Conservation (phyloP, 495 filamentous ascomycete genomes). For the Xylaria longipes region DNA sequence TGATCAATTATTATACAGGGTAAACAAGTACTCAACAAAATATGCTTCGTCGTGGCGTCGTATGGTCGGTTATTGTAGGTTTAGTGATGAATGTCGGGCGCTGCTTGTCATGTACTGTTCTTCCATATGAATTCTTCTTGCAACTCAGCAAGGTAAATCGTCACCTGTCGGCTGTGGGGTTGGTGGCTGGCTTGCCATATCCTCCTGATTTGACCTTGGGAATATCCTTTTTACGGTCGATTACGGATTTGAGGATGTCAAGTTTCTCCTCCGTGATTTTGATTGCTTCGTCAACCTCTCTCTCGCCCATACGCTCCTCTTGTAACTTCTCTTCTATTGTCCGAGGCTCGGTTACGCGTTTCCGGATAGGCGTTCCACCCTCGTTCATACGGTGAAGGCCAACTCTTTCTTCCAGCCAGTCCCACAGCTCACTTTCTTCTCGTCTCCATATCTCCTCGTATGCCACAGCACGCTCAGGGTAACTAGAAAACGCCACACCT, state of each 20-base stretch:
- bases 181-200: constrained; percentile 26
- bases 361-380: constrained; percentile 44
- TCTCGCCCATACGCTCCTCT: constrained; percentile 76
- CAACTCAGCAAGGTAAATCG: background rate
- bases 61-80: constrained; percentile 32
- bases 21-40: constrained; percentile 37
- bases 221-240: constrained; percentile 61
- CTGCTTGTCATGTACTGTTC: constrained; percentile 16
- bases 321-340: constrained; percentile 61
- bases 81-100: constrained; percentile 25
- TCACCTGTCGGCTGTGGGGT: constrained; percentile 21
- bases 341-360: constrained; percentile 51
- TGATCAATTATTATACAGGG: constrained; percentile 32
- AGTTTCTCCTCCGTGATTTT: constrained; percentile 83
- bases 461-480: constrained; percentile 74
- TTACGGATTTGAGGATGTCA: constrained; percentile 72
- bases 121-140: background rate
- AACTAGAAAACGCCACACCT: constrained; percentile 46
- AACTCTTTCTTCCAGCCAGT: constrained; percentile 90
- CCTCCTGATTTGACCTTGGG: constrained; percentile 23
- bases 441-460: constrained; percentile 93
- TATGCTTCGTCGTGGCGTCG: constrained; percentile 43
- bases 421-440: constrained; percentile 93
- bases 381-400: constrained; percentile 71
- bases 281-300: constrained; percentile 86